Base-by-base conservation (phyloP, 805 yeast genomes). In the Yamadazyma tumulicola region DNA sequence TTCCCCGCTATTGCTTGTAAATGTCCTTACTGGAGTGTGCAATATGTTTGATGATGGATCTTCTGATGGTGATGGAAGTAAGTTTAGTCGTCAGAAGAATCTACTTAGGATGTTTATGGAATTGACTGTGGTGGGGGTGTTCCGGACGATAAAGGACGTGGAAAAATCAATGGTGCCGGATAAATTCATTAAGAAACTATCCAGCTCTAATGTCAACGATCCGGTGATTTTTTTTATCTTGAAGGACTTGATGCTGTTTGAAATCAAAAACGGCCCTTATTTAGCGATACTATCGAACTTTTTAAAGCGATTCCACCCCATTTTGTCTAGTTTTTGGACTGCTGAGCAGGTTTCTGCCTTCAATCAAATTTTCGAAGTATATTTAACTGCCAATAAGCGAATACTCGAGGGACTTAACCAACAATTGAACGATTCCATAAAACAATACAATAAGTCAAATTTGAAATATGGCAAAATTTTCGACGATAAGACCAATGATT, bases 401-500 rank as follows among this genome's bases (percentile, higher is more conserved):
- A 49, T 72, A 0, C 41, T 50, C 8, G 59, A 57, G 14, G 50
- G 67, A 9, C 57, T 57, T 14, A 55, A 56, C 14, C 65, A 62
- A 34, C 75, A 72, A 36, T 67, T 69, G 29, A 73, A 71, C 35
- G 9, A 19, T 8, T 26, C 25, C 9, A 43, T 41, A 9, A 21
- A 31, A 26, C 15, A 26, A 6, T 27, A 32, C 23, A 36, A 41
- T 19, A 26, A 24, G 10, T 74, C 79, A 2, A 76, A 82, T 35
- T 74, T 84, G 36, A 70, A 83, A 45, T 77, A 83, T 1, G 95
- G 95, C 16, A 75, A 72, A 42, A 49, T 75, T 1, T 52, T 69
- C 12, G 79, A 74, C 12, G 71, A 69, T 34, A 48, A 58, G 29
- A 61, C 62, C 28, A 53, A 51, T 1, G 69, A 65, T 26, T 45